Evolutionary conservation across 345 rosid genomes (phyloP), one percentile per base, ranked within the genome.

Genomic region (Pseudoturritis turrita): DNA sequence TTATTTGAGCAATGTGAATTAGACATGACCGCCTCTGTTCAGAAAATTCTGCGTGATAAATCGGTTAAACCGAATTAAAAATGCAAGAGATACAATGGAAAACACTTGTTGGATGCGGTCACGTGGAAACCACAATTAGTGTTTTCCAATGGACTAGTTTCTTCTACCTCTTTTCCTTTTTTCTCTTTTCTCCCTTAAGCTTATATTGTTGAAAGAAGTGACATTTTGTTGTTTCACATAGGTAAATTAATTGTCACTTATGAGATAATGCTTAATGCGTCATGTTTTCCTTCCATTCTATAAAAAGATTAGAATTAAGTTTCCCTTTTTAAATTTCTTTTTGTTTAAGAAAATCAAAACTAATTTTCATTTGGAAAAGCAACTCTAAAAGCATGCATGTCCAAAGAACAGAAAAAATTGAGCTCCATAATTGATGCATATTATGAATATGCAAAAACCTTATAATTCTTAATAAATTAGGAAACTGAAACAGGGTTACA

Each of bases 291-390:
- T 17, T 40, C 58, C 46, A 17, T 54, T 36, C 50, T 31, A 10
- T 4, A 51, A 72, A 51, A 72, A 72, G 47, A 62, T 33, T 62
- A 43, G 62, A 64, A 62, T 41, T 26, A 45, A 28, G 44, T 29
- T 23, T 37, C 46, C 18, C 37, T 39, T n/a, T 56, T 55, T 18
- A 11, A 18, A 26, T 33, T 64, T 46, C 4, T n/a, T 57, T 62
- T 46, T 4, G 28, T 5, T 50, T 21, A 11, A 52, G 28, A 21
- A 57, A 36, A 10, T 46, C 13, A 17, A 26, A 18, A 28, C 29
- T 49, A 58, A 0, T 47, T 11, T 50, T 65, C 25, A 17, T 46
- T 65, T 23, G 18, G 5, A 37, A 53, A 46, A 45, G 59, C 12
- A 52, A 43, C 18, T 4, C 44, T 8, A 6, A 51, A 62, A 53